Evolutionary conservation across 1,284 basidiomycete species (phyloP).

Genomic region (Ustilago hordei): DNA sequence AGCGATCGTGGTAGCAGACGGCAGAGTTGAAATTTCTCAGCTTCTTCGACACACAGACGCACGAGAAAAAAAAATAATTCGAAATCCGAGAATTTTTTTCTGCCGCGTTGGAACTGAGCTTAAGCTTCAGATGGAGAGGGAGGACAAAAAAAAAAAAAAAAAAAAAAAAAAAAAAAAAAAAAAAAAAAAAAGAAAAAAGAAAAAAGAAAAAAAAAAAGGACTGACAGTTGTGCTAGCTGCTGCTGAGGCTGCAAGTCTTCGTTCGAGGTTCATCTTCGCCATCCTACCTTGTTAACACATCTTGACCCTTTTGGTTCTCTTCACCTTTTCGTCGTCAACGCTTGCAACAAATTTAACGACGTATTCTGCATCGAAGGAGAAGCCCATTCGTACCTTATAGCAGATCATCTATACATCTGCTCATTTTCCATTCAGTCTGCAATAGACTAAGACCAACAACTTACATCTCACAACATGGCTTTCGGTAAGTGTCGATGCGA

Average conservation of each 20-base stretch:
- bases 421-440: slow-evolving; percentile 20
- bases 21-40: slow-evolving; percentile 1
- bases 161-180: background rate
- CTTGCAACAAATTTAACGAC: slow-evolving; percentile 11
- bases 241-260: slow-evolving; percentile 16
- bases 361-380: slow-evolving; percentile 4
- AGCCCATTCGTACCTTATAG: slow-evolving; percentile 2
- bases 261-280: slow-evolving; percentile 9
- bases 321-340: slow-evolving; percentile 18
- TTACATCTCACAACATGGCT: slow-evolving; percentile 38
- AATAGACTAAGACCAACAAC: slow-evolving; percentile 23
- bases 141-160: background rate
- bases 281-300: slow-evolving; percentile 16
- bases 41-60: slow-evolving; percentile 20
- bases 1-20: slow-evolving; percentile 39
- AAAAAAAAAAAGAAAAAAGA: slow-evolving; percentile 12
- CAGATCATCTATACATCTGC: slow-evolving; percentile 18
- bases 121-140: slow-evolving; percentile 5
- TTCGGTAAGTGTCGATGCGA: slow-evolving; percentile 34
- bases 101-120: slow-evolving; percentile 18
- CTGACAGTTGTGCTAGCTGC: slow-evolving; percentile 8
- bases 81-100: slow-evolving; percentile 48
- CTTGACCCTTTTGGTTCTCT: slow-evolving; percentile 6
- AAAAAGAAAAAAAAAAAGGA: background rate
- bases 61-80: slow-evolving; percentile 41